Conservation (phyloP, 495 filamentous ascomycete species). For the Penicillium paradoxum region DNA sequence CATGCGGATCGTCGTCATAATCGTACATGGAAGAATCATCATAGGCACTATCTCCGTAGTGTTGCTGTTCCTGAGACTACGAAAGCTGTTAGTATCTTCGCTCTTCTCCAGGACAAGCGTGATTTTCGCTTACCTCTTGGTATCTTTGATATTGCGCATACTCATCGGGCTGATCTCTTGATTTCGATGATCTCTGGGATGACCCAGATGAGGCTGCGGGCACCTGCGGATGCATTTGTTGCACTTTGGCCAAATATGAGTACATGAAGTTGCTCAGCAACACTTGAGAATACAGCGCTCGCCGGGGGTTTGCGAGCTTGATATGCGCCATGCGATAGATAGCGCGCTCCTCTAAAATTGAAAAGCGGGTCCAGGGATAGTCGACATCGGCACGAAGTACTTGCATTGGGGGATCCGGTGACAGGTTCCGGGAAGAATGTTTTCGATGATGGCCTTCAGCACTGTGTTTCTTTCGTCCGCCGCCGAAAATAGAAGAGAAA, state of each 20-base stretch:
- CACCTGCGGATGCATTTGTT: conserved; percentile 94
- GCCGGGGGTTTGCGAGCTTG: conserved; percentile 93
- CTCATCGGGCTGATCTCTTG: conserved; percentile 62
- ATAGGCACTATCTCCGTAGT: conserved; percentile 50
- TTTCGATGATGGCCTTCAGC: conserved; percentile 64
- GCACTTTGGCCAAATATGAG: conserved; percentile 96
- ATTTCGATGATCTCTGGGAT: conserved; percentile 56
- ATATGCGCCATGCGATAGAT: conserved; percentile 99
- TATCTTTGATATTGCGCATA: conserved; percentile 59
- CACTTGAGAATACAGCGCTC: conserved; percentile 90
- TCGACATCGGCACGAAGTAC: conserved; percentile 79
- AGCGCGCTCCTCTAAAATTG: conserved; percentile 90
- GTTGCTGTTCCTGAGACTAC: conserved; percentile 48
- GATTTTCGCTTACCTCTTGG: conserved; percentile 52
- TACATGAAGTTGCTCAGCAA: conserved; percentile 99
- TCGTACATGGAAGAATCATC: conserved; percentile 56
- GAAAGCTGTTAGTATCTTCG: conserved; percentile 8
- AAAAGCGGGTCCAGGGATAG: conserved; percentile 93
- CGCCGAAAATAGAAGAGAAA: conserved; percentile 86
- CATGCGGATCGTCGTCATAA: conserved; percentile 49
- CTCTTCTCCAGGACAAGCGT: not conserved
- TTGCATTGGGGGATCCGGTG: conserved; percentile 71
- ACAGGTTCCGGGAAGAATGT: conserved; percentile 66
- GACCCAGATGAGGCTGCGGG: conserved; percentile 59
- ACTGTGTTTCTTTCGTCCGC: conserved; percentile 71